Percentiles rank a stretch among this genome's conserved stretches.
phyloP scores from a whole-genome alignment of 2,329 filamentous ascomycete species.

The Ophioceras dolichostomum region DNA sequence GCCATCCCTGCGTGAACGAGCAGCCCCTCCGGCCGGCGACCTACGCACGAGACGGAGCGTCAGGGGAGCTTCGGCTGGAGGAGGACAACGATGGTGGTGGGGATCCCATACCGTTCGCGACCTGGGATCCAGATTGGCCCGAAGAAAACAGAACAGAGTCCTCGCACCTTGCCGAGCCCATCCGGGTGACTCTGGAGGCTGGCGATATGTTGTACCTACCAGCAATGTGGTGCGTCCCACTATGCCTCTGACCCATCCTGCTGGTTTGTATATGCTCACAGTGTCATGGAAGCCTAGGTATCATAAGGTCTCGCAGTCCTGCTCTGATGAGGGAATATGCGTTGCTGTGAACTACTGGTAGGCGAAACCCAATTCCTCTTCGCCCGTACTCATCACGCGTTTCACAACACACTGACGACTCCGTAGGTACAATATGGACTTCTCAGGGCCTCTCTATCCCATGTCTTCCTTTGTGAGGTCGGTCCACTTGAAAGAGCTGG shows the following conservation, averaged over 20 bases:
- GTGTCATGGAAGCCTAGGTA: slow-evolving; percentile 32
- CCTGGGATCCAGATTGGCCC: slow-evolving; percentile 60
- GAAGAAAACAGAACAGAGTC: slow-evolving; percentile 37
- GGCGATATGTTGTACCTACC: slow-evolving; percentile 78
- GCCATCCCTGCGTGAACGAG: slow-evolving; percentile 59
- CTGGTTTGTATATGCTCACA: too few relatives aligned
- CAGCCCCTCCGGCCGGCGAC: slow-evolving; percentile 39
- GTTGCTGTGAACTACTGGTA: slow-evolving; percentile 76
- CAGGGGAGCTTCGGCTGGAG: too few relatives aligned
- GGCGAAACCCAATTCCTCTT: slow-evolving; percentile 8
- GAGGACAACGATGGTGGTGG: slow-evolving; percentile 7
- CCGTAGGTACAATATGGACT: slow-evolving; percentile 68
- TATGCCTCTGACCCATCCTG: too few relatives aligned
- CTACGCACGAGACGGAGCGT: slow-evolving; percentile 43
- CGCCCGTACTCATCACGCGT: neutral
- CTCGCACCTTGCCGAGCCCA: slow-evolving; percentile 44
- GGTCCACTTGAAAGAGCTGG: slow-evolving; percentile 4
- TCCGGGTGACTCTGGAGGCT: slow-evolving; percentile 55
- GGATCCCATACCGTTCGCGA: slow-evolving; percentile 50
- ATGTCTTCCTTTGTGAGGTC: slow-evolving; percentile 41
- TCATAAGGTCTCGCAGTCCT: slow-evolving; percentile 68
- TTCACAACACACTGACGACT: neutral
- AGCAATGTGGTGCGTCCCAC: slow-evolving; percentile 53
- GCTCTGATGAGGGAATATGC: slow-evolving; percentile 56
- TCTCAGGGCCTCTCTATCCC: slow-evolving; percentile 55